Evolutionary conservation across 306 rosid species (phyloP).

Genomic region (Urtica urens): DNA sequence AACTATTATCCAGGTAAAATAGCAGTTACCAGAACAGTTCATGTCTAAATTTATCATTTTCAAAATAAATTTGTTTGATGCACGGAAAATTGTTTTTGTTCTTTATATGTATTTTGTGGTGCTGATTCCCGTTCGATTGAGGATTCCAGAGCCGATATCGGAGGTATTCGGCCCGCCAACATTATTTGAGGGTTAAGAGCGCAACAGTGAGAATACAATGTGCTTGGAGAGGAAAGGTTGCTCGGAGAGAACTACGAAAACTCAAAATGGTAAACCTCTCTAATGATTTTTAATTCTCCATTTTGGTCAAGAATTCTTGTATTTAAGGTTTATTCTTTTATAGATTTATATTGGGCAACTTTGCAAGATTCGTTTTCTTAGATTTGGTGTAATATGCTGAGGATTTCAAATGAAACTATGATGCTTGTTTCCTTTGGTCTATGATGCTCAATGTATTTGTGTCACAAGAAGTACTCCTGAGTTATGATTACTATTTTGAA

Average conservation of each 20-base stretch:
- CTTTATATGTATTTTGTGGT: constrained; percentile 3
- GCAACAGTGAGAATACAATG: constrained; percentile 54
- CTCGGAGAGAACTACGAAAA: constrained; percentile 52
- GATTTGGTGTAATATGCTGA: too few relatives aligned
- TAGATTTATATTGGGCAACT: too few relatives aligned
- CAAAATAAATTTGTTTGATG: not conserved
- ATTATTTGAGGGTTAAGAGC: constrained; percentile 32
- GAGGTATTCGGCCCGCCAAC: constrained; percentile 22
- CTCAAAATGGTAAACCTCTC: constrained; percentile 50
- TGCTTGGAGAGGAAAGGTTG: constrained; percentile 52
- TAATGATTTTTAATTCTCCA: not conserved
- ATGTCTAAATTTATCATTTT: not conserved
- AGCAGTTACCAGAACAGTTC: not conserved
- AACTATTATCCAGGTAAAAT: constrained; percentile 53
- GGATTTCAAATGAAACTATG: too few relatives aligned
- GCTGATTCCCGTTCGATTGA: constrained; percentile 12
- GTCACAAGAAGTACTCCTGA: not conserved
- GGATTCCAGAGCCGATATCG: constrained; percentile 45
- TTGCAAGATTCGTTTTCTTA: too few relatives aligned
- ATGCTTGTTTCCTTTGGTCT: not conserved
- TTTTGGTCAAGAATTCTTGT: not conserved
- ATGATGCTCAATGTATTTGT: not conserved
- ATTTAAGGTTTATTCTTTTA: not conserved
- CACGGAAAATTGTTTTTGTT: not conserved
- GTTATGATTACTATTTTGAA: not conserved